Base-by-base conservation (phyloP, 305 asterid species). In the Stenogyne calaminthoides region DNA sequence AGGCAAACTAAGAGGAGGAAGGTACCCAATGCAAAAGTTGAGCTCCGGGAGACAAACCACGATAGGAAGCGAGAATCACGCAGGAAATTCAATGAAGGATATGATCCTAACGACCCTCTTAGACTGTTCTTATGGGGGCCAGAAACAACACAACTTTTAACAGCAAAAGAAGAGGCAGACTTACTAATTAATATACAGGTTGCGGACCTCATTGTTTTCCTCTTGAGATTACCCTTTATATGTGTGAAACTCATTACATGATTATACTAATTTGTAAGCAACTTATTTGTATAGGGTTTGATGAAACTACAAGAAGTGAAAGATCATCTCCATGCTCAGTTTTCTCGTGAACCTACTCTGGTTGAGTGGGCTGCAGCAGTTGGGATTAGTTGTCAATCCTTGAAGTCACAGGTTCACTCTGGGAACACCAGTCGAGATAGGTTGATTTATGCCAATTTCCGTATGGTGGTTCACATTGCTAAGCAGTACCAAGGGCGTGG, bases 391-490 rank as follows among this genome's bases (percentile, higher is more conserved):
- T 78, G 81, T 79, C 92, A 64, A 70, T 83, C 69, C 65, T 84
- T 94, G 83, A 80, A 82, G 83, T 84, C 85, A 27, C 84, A 81
- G 80, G 80, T 91, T 83, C 84, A 76, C 79, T 34, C 49, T 52
- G 97, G 96, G 60, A 80, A 83, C 65, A 76, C 58, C 66, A 88
- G 99, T 81, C 90, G 97, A 32, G 95, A 91, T 62, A 91, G 84
- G 87, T 78, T 94, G 78, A 89, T 94, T 64, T 86, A 83, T 81
- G 93, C 98, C 84, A 91, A 94, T 84, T 84, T 86, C 67, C 96
- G 96, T n/a, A 69, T 94, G 97, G 99, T 94, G 79, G 92, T 88
- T 78, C 93, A 94, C 81, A 86, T 91, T 83, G 97, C 97, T 77
- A 94, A 86, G 88, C 89, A 87, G 79, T 94, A 91, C 83, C 90